Evolutionary conservation across 805 yeast genomes (phyloP).

Genomic region (Nematodospora valgi): DNA sequence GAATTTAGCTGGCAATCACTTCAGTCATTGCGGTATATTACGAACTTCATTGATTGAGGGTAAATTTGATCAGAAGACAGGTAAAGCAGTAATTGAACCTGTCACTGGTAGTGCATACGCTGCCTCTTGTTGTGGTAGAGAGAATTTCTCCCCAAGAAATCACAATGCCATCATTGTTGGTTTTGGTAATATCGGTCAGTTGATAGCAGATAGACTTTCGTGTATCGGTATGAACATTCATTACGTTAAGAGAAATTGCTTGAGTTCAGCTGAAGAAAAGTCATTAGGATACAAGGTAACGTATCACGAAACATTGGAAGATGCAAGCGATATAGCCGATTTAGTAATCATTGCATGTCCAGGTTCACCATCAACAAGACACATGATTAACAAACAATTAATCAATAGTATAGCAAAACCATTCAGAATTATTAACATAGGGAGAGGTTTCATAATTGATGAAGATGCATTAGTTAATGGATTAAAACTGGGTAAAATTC

Average conservation of each 20-base stretch:
- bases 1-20: constrained; percentile 2
- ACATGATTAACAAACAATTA: constrained; percentile 48
- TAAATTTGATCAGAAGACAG: constrained; percentile 32
- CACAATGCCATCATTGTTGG: constrained; percentile 67
- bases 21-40: constrained; percentile 39
- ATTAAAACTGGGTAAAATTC: constrained; percentile 54
- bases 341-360: constrained; percentile 67
- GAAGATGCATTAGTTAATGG: constrained; percentile 62
- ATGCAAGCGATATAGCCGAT: constrained; percentile 45
- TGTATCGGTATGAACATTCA: constrained; percentile 62
- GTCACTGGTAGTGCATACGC: constrained; percentile 28
- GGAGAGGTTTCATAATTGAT: constrained; percentile 68
- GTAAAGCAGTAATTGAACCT: constrained; percentile 16
- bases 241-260: constrained; percentile 55
- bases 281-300: constrained; percentile 43
- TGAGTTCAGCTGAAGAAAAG: constrained; percentile 29
- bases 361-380: constrained; percentile 52
- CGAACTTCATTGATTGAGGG: constrained; percentile 38
- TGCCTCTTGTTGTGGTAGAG: constrained; percentile 46
- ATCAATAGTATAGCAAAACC: constrained; percentile 50
- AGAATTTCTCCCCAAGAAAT: constrained; percentile 49
- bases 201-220: constrained; percentile 53
- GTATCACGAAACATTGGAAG: constrained; percentile 35
- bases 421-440: constrained; percentile 66
- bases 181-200: constrained; percentile 71